Evolutionary conservation across 2,329 filamentous ascomycete genomes (phyloP), one percentile per base, ranked within the genome.

Genomic region (Triangularia verruculosa): DNA sequence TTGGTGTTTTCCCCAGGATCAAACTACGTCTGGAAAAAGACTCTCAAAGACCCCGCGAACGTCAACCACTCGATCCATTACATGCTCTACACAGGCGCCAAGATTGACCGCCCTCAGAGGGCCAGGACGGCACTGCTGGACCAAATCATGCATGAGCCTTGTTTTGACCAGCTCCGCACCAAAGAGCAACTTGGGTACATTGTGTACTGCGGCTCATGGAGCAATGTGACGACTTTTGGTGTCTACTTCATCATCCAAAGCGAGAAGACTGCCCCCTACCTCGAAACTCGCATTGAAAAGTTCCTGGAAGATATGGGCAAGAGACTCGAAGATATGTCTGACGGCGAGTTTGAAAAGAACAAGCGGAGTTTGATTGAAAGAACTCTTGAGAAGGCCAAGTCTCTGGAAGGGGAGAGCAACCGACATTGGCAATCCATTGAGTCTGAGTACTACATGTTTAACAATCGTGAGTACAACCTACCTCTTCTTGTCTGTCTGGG

Each of bases 141-240:
- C 25, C 95, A 98, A 76, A 90, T 99, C 78, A 88, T 92, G 0
- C 91, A 96, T 62, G 95, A 99, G 78, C 93, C 93, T 3, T 90
- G 90, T 8, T 99, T 98, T 73, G 92, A 99, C 76, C 93, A 96
- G 75, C 83, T 99, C 7, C 87, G 95, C 57, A 98, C 95, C 52
- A 97, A 98, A 77, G 94, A 99, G 76, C 94, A 99, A 77, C 88
- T 99, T 6, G 95, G 95, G 12, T 99, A 99, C 71, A 91, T 99
- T 60, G 94, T 99, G 0, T 97, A 94, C 77, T 94, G 91, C 57
- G 91, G 92, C 27, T 82, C 87, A 11, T 83, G 89, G 43, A 84
- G 85, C 59, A 86, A 90, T 61, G 80, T 87, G n/a, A 93, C 90
- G 0, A 94, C 90, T 0, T 89, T 92, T 71, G 92, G 91, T 0